These are phyloP conservation scores for Parastagonospora avenae DNA, from an alignment of 2,329 filamentous ascomycete species.

Conservation along the genomic window DNA sequence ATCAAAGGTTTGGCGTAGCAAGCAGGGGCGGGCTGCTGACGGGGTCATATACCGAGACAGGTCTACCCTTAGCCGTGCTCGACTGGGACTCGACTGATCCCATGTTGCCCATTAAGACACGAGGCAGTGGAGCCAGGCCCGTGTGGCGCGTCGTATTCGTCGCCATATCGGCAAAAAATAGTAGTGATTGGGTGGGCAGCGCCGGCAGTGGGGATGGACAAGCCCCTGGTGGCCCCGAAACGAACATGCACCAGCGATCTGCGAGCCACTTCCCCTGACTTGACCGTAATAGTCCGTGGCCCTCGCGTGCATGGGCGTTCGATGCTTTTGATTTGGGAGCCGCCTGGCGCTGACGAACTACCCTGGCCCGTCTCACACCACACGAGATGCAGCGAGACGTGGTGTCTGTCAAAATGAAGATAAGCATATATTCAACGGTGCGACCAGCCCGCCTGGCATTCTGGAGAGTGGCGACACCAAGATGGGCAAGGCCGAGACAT, in stretches of 20 bases:
- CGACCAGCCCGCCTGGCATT: background rate
- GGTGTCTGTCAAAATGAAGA: background rate
- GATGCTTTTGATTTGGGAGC: slow-evolving; percentile 7
- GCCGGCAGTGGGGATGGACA: slow-evolving; percentile 16
- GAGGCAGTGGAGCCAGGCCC: slow-evolving; percentile 27
- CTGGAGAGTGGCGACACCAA: background rate
- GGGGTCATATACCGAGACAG: slow-evolving; percentile 39
- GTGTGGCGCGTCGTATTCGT: slow-evolving; percentile 24
- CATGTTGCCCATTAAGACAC: slow-evolving; percentile 20
- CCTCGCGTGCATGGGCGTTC: slow-evolving; percentile 7
- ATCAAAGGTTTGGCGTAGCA: slow-evolving; percentile 33
- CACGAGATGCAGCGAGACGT: slow-evolving; percentile 1
- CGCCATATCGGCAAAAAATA: slow-evolving; percentile 3
- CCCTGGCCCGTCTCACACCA: slow-evolving; percentile 1
- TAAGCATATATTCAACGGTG: background rate
- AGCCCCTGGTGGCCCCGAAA: slow-evolving; percentile 28
- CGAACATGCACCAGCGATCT: slow-evolving; percentile 23
- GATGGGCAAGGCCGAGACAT: background rate
- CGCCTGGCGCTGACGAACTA: background rate
- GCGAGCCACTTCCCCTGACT: slow-evolving; percentile 33
- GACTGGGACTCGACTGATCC: slow-evolving; percentile 17
- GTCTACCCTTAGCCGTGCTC: slow-evolving; percentile 30
- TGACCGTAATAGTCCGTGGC: slow-evolving; percentile 16
- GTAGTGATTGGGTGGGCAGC: slow-evolving; percentile 23
- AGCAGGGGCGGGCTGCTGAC: slow-evolving; percentile 31